These are phyloP conservation scores for Lactarius akahatsu DNA, from an alignment of 768 basidiomycete species.

Conservation along the genomic window DNA sequence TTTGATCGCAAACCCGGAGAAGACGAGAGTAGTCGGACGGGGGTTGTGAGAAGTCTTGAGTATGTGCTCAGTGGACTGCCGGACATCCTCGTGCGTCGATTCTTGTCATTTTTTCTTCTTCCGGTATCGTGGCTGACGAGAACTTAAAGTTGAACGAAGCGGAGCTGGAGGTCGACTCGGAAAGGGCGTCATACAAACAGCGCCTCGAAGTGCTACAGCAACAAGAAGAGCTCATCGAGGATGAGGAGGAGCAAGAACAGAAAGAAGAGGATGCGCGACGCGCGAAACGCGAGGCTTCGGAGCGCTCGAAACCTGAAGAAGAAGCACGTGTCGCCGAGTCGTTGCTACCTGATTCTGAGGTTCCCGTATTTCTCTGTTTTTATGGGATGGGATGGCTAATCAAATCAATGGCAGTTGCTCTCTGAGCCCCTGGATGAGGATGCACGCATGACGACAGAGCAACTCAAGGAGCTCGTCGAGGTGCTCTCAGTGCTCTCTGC, in stretches of 20 bases:
- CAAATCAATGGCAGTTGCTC: conserved; percentile 46
- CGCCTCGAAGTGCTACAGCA: conserved; percentile 97
- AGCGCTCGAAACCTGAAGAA: conserved; percentile 51
- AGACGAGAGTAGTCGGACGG: conserved; percentile 80
- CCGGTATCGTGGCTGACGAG: conserved; percentile 7
- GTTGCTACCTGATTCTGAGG: conserved; percentile 87
- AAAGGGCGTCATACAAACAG: conserved; percentile 94
- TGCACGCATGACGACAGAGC: conserved; percentile 97
- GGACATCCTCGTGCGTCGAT: conserved; percentile 76
- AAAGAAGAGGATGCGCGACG: conserved; percentile 91
- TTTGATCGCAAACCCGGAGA: conserved; percentile 77
- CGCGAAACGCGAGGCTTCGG: conserved; percentile 76
- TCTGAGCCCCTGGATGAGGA: conserved; percentile 60
- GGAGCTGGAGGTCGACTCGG: conserved; percentile 92
- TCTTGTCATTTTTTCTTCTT: neutral
- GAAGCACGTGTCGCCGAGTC: conserved; percentile 79
- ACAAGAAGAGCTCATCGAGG: conserved; percentile 98
- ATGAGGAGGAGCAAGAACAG: conserved; percentile 97
- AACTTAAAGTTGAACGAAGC: conserved; percentile 84
- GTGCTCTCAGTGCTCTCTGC: conserved; percentile 89
- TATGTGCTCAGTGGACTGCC: conserved; percentile 89
- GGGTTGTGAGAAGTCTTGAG: conserved; percentile 79
- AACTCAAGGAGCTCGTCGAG: conserved; percentile 90
- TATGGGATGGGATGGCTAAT: neutral
- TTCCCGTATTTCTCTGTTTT: neutral